These are phyloP conservation scores for Voacanga thouarsii DNA, from an alignment of 257 asterid genomes.

Conservation along the genomic window DNA sequence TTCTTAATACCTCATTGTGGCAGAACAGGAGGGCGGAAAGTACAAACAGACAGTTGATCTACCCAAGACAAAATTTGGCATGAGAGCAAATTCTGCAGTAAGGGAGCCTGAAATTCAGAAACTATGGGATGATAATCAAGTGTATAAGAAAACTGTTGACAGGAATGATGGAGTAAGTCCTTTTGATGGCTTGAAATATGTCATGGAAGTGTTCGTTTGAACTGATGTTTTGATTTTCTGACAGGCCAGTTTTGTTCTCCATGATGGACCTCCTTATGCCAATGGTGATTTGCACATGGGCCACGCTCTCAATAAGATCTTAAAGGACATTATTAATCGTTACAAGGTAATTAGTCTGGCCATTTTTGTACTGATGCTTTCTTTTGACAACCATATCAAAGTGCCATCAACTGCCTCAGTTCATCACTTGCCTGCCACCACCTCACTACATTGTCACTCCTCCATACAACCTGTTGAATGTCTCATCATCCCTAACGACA, in stretches of 20 bases:
- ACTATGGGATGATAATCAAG: conserved; percentile 90
- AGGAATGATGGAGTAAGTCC: conserved; percentile 76
- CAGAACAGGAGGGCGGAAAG: conserved; percentile 71
- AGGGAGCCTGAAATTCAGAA: conserved; percentile 97
- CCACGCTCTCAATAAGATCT: conserved; percentile 92
- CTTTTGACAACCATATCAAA: not conserved
- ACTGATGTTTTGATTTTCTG: conserved; percentile 33
- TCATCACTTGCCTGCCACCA: not conserved
- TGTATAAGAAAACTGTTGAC: conserved; percentile 61
- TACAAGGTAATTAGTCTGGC: conserved; percentile 58
- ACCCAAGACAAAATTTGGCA: conserved; percentile 81
- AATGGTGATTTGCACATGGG: conserved; percentile 99
- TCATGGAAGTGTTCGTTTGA: conserved; percentile 13
- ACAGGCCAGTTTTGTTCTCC: conserved; percentile 93
- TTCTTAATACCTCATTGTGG: not conserved
- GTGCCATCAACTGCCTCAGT: not conserved
- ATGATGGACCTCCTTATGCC: conserved; percentile 99
- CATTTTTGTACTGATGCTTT: conserved; percentile 1
- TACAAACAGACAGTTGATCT: conserved; percentile 91
- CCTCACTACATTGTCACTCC: not conserved
- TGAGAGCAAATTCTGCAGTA: conserved; percentile 82
- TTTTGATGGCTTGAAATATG: conserved; percentile 13
- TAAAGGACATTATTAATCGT: conserved; percentile 95
- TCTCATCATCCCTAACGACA: not conserved
- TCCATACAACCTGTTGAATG: not conserved